phyloP scores from a whole-genome alignment of 805 yeast species.

The Babjeviella inositovora region DNA sequence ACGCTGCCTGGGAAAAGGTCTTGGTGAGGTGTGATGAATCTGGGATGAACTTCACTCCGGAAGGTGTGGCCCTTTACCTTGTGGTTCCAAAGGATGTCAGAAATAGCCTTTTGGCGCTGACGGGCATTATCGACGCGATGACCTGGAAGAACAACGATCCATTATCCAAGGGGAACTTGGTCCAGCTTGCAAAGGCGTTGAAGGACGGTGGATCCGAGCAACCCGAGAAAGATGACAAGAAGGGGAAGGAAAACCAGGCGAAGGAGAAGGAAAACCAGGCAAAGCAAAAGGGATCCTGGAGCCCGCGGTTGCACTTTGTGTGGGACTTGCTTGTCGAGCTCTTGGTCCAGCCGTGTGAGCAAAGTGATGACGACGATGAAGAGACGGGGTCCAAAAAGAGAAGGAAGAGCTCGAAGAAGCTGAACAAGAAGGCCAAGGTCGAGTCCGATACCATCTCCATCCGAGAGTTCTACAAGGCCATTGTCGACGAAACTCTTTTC shows the following conservation, averaged over 20 bases:
- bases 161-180: slow-evolving; percentile 51
- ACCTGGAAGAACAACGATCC: slow-evolving; percentile 70
- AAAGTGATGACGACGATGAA: slow-evolving; percentile 6
- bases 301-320: slow-evolving; percentile 58
- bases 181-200: slow-evolving; percentile 41
- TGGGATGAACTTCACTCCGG: slow-evolving; percentile 51
- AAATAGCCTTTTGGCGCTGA: too few species aligned
- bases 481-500: slow-evolving; percentile 71
- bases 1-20: slow-evolving; percentile 9
- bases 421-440: slow-evolving; percentile 6
- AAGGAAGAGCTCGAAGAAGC: slow-evolving; percentile 14
- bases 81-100: slow-evolving; percentile 21
- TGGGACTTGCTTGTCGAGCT: slow-evolving; percentile 51
- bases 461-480: slow-evolving; percentile 64
- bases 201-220: slow-evolving; percentile 33
- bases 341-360: slow-evolving; percentile 3
- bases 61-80: slow-evolving; percentile 65
- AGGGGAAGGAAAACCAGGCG: slow-evolving; percentile 5
- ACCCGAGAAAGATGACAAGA: slow-evolving; percentile 15
- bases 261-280: slow-evolving; percentile 4
- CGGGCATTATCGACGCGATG: slow-evolving; percentile 6
- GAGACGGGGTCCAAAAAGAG: slow-evolving; percentile 19
- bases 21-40: slow-evolving; percentile 28
- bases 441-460: slow-evolving; percentile 13
- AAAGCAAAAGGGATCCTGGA: slow-evolving; percentile 47